A percentile compares a stretch with the other conserved stretches of the same genome.
These are phyloP conservation scores for Entelexis sorbosivorans DNA, from an alignment of 1,139 yeast species.

Conservation along the genomic window DNA sequence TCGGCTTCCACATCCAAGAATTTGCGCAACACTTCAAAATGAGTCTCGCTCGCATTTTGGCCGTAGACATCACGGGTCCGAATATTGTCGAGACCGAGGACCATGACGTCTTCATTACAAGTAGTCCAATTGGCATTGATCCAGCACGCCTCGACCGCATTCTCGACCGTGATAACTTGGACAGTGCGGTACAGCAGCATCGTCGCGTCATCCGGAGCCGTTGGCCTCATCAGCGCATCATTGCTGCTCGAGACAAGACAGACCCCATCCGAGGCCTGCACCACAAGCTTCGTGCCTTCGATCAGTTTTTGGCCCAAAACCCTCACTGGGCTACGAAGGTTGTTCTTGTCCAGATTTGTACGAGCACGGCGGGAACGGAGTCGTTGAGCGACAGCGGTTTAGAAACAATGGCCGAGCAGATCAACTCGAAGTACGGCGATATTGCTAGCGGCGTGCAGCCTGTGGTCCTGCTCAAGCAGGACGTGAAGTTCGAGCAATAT, in stretches of 20 bases:
- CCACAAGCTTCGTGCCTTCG: slow-evolving; percentile 81
- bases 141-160: slow-evolving; percentile 44
- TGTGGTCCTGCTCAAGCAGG: slow-evolving; percentile 77
- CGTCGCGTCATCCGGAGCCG: slow-evolving; percentile 59
- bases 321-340: slow-evolving; percentile 62
- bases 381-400: slow-evolving; percentile 46
- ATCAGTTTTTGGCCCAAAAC: slow-evolving; percentile 54
- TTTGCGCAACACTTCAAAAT: slow-evolving; percentile 89
- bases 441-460: slow-evolving; percentile 52
- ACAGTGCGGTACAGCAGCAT: slow-evolving; percentile 55
- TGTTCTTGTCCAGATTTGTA: slow-evolving; percentile 75
- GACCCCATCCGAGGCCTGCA: slow-evolving; percentile 82
- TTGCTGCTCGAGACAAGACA: slow-evolving; percentile 80
- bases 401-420: slow-evolving; percentile 68
- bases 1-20: slow-evolving; percentile 85
- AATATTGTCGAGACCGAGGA: slow-evolving; percentile 63
- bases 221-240: slow-evolving; percentile 59
- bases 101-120: slow-evolving; percentile 52
- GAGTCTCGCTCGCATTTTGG: slow-evolving; percentile 71
- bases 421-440: slow-evolving; percentile 69
- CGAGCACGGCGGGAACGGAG: slow-evolving; percentile 29
- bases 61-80: slow-evolving; percentile 64
- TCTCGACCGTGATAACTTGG: slow-evolving; percentile 28
- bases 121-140: slow-evolving; percentile 82
- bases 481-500: slow-evolving; percentile 79